Conservation (phyloP, 306 rosid genomes). For the Hippophae gyantsensis region DNA sequence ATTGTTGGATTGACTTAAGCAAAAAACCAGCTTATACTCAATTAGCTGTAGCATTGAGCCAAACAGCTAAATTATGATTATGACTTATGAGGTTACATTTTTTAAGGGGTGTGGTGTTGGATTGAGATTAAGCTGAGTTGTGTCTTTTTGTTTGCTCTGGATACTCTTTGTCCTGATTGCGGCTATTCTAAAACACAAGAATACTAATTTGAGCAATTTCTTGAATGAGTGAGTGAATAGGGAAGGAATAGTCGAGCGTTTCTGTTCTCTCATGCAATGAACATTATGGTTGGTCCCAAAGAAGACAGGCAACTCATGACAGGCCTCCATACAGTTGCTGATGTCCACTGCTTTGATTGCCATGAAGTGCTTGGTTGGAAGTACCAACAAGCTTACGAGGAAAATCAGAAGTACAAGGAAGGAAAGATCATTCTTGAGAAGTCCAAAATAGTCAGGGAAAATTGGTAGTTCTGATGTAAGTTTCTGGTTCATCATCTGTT, state of each 20-base stretch:
- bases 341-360: constrained; percentile 34
- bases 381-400: constrained; percentile 35
- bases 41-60: too few species aligned
- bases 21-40: too few species aligned
- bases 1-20: too few species aligned
- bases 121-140: background rate
- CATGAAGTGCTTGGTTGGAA: constrained; percentile 38
- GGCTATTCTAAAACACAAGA: background rate
- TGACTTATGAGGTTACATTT: too few species aligned
- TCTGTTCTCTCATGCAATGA: constrained; percentile 41
- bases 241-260: constrained; percentile 67
- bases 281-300: constrained; percentile 24
- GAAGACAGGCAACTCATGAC: constrained; percentile 37
- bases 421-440: constrained; percentile 39
- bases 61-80: too few species aligned
- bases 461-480: constrained; percentile 26
- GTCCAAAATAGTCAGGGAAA: constrained; percentile 34
- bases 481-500: constrained; percentile 5
- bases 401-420: constrained; percentile 39
- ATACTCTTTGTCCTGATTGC: background rate
- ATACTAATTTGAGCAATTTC: background rate
- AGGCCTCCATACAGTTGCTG: constrained; percentile 39
- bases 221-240: constrained; percentile 18
- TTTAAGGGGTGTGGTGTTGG: background rate
- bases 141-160: background rate